phyloP scores from a whole-genome alignment of 1,139 yeast genomes.

The Protomyces inundatus region DNA sequence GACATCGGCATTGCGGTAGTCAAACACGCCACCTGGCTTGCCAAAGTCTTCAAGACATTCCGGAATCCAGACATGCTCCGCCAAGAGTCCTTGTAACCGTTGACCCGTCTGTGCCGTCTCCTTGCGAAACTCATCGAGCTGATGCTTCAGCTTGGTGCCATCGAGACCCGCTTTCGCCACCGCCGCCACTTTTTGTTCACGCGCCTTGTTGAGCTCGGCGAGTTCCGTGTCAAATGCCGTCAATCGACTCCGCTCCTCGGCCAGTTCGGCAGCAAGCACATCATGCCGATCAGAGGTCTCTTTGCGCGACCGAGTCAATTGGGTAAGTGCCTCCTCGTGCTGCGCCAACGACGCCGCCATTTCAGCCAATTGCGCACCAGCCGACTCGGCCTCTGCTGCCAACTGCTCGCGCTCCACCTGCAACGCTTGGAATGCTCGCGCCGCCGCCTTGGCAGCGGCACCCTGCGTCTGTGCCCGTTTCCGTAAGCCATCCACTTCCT shows the following conservation, averaged over 20 bases:
- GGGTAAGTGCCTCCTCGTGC: slow-evolving; percentile 28
- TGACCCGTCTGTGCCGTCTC: slow-evolving; percentile 45
- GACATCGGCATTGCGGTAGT: slow-evolving; percentile 52
- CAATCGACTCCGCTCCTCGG: slow-evolving; percentile 58
- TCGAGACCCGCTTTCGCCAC: slow-evolving; percentile 52
- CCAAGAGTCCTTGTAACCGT: slow-evolving; percentile 49
- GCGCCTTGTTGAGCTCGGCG: slow-evolving; percentile 55
- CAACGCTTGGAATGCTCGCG: slow-evolving; percentile 56
- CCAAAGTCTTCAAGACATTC: slow-evolving; percentile 53
- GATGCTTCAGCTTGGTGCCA: slow-evolving; percentile 58
- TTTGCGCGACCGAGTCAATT: slow-evolving; percentile 24
- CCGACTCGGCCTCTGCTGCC: slow-evolving; percentile 50
- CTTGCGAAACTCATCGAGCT: slow-evolving; percentile 53
- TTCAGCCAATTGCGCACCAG: slow-evolving; percentile 32
- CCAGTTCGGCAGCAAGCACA: slow-evolving; percentile 43
- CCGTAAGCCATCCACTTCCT: slow-evolving; percentile 48
- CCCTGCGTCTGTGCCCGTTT: slow-evolving; percentile 44
- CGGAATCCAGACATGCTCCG: slow-evolving; percentile 66
- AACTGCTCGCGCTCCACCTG: slow-evolving; percentile 71
- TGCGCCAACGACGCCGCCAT: slow-evolving; percentile 27
- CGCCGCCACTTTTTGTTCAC: slow-evolving; percentile 48
- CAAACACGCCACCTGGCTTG: slow-evolving; percentile 39
- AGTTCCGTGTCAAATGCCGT: slow-evolving; percentile 76
- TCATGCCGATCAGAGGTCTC: slow-evolving; percentile 24
- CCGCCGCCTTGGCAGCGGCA: slow-evolving; percentile 45